A percentile compares a stretch with the other conserved stretches of the same genome.
Evolutionary conservation across 306 rosid genomes (phyloP).

Genomic region (Ormosia semicastrata): DNA sequence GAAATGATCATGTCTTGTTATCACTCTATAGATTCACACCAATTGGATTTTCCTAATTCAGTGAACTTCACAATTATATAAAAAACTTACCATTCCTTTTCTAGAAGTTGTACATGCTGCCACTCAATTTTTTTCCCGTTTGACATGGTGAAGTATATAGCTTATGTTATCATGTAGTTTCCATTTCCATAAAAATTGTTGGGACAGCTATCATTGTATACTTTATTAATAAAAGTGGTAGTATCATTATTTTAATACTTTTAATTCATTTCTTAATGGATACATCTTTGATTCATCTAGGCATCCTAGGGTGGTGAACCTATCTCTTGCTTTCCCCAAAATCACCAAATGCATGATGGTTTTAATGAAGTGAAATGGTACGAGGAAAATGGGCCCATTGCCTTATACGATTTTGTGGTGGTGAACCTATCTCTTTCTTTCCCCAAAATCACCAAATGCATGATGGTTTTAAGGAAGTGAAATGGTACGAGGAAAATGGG

Average conservation of each 20-base stretch:
- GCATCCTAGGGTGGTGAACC: neutral
- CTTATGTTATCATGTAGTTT: neutral
- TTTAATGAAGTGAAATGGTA: constrained; percentile 8
- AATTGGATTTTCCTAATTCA: neutral
- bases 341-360: neutral
- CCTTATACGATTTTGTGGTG: constrained; percentile 12
- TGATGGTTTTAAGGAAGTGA: neutral
- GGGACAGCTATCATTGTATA: neutral
- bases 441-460: constrained; percentile 2
- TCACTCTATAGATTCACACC: neutral
- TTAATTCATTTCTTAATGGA: neutral
- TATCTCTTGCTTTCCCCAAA: constrained; percentile 11
- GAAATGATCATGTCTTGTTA: neutral
- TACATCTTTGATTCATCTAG: neutral
- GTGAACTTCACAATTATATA: neutral
- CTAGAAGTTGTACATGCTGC: neutral
- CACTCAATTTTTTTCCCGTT: neutral
- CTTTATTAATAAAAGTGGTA: neutral
- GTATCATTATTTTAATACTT: neutral
- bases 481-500: neutral
- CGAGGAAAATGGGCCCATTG: neutral
- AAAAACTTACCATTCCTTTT: neutral
- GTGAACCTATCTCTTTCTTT: too few relatives aligned
- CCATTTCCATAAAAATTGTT: neutral
- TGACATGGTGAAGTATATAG: neutral